These are phyloP conservation scores for Phytophthora hibernalis DNA, from an alignment of 352 stramenopile genomes.

Conservation along the genomic window DNA sequence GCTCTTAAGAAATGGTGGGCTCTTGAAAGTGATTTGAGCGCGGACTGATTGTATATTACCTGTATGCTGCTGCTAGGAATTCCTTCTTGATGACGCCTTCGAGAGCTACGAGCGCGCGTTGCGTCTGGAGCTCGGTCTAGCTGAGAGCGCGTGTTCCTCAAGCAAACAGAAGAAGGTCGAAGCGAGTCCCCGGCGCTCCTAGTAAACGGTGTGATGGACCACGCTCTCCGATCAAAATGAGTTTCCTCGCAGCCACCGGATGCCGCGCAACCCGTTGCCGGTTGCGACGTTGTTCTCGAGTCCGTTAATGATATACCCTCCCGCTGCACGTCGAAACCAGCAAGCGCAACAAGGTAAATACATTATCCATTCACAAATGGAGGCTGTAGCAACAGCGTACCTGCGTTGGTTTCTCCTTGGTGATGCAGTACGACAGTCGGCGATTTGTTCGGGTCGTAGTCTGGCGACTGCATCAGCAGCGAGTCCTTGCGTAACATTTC, in stretches of 20 bases:
- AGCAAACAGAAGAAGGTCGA: conserved; percentile 18
- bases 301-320: conserved; percentile 86
- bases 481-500: conserved; percentile 63
- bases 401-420: conserved; percentile 69
- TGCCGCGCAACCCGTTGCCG: conserved; percentile 79
- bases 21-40: neutral
- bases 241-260: conserved; percentile 83
- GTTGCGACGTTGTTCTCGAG: conserved; percentile 86
- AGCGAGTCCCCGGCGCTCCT: conserved; percentile 12
- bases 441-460: conserved; percentile 76
- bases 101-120: conserved; percentile 54
- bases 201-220: conserved; percentile 6
- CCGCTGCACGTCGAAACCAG: conserved; percentile 34
- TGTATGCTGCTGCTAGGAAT: conserved; percentile 47
- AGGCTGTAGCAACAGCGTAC: conserved; percentile 38
- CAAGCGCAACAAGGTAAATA: conserved; percentile 11
- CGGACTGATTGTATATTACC: conserved; percentile 26
- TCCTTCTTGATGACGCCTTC: conserved; percentile 71
- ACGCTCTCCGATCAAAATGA: conserved; percentile 49
- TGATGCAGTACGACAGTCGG: conserved; percentile 82
- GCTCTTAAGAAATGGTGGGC: neutral
- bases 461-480: conserved; percentile 59
- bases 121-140: conserved; percentile 40
- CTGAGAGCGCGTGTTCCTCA: conserved; percentile 10
- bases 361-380: neutral